Evolutionary conservation across 768 basidiomycete genomes (phyloP).

Genomic region (Pleurotus giganteus): DNA sequence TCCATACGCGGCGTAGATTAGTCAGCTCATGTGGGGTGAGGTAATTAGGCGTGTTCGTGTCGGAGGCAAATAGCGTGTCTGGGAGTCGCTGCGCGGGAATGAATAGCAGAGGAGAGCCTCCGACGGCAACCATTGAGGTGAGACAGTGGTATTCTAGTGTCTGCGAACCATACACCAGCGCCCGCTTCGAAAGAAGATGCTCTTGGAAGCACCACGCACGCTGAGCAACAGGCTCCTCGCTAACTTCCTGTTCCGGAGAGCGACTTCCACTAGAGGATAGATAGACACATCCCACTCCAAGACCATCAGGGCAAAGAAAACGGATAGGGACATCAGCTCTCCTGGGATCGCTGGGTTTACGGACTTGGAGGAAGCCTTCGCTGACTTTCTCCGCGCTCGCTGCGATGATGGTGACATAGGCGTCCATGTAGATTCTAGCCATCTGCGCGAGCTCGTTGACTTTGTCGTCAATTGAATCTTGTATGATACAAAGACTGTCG

Average conservation of each 20-base stretch:
- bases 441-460: neutral
- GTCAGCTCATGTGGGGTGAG: too few relatives aligned
- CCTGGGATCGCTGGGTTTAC: too few relatives aligned
- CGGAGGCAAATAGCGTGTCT: too few relatives aligned
- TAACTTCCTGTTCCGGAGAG: neutral
- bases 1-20: neutral
- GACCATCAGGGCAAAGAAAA: neutral
- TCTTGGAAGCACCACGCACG: neutral
- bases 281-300: neutral
- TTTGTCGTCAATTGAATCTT: slow-evolving; percentile 1
- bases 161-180: neutral
- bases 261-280: neutral
- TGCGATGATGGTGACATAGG: neutral
- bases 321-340: neutral
- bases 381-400: neutral
- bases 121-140: neutral
- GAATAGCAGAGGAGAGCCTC: too few relatives aligned
- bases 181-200: neutral
- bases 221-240: too few relatives aligned
- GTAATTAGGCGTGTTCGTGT: too few relatives aligned
- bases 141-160: neutral
- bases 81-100: too few relatives aligned
- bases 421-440: neutral
- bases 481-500: neutral
- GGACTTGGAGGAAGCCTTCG: neutral